Evolutionary conservation across 2,329 filamentous ascomycete genomes (phyloP), one percentile per base, ranked within the genome.

Genomic region (Rhytidhysteron rufulum): DNA sequence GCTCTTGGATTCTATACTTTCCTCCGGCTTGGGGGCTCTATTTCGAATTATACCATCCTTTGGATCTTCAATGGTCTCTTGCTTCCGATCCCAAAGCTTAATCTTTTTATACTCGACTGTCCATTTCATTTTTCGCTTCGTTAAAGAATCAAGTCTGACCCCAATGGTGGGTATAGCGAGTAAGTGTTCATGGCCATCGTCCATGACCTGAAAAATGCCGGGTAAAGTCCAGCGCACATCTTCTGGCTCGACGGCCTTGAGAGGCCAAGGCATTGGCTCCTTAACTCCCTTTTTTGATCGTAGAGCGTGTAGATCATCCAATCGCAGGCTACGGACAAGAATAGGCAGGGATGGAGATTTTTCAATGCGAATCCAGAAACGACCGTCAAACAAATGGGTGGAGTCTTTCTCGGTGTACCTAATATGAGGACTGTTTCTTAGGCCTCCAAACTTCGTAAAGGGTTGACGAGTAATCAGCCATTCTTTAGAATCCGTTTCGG

Each of bases 351-450:
- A 34, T 2, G 53, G 53, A 4, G 49, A 40, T 15, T 72, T 64
- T 20, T 57, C 51, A 9, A 80, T 40, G 2, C 66, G 68, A 35
- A 81, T 64, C 78, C 78, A 82, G 56, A 67, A 80, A 16, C 78
- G 67, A 34, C 70, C 67, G 50, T 80, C 77, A 66, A 75, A 80
- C 13, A 82, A 65, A 4, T 62, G 59, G 30, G 34, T 17, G 19
- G 16, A 21, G 13, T 37, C 34, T 19, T 9, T 19, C 29, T 2
- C 2, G 16, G 11, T 9, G 15, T 22, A n/a, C 24, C 24, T 27
- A 13, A 27, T 7, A 8, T 13, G 13, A 27, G 13, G 24, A 7
- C 24, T 13, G 8, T 13, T 8, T 27, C 24, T 27, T 27, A 13
- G 13, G 13, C 24, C 24, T 27, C 24, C 13, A 7, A 2, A 20